Base-by-base conservation (phyloP, 1,139 yeast species). In the Sugiyamaella castrensis region DNA sequence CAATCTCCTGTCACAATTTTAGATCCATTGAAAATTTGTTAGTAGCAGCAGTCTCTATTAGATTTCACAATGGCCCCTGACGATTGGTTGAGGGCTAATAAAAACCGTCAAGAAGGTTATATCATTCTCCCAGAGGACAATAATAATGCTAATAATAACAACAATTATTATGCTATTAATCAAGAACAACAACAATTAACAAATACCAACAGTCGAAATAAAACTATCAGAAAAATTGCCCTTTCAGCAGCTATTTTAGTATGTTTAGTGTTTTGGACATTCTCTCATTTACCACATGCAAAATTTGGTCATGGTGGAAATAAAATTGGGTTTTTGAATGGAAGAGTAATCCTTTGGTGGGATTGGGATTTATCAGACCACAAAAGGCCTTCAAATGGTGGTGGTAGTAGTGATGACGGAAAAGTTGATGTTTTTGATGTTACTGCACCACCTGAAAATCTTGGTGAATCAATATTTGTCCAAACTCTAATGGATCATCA, bases 381-480 rank as follows among this genome's bases (percentile, higher is more conserved):
- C 5, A 19, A 19, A 19, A 19, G 5, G 5, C 24, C 24, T 19
- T 3, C 24, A 19, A 19, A 19, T 19, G 32, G 15, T 19, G n/a
- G 4, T 33, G 37, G 38, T 8, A 33, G 38, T 11, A 30, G 37
- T 10, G 38, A 8, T 8, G 16, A 27, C 11, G 33, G 30, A 19
- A 40, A 41, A 10, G 12, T 37, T 28, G 50, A 57, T 16, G 57
- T 56, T 8, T 56, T 57, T 43, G 57, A 58, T 26, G 55, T 58
- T 9, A 44, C 49, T 19, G 48, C 49, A 6, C 60, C 60, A 2
- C 38, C 55, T 12, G 51, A 54, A 11, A 52, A 50, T 27, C 57
- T 59, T 40, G 75, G 76, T 0, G 59, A 61, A 6, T 75, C 81
- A 0, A 79, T 81, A 0, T 68, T 66, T 50, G 60, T 73, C 2